Evolutionary conservation across 306 rosid genomes (phyloP).

Genomic region (Carpinus viminea): DNA sequence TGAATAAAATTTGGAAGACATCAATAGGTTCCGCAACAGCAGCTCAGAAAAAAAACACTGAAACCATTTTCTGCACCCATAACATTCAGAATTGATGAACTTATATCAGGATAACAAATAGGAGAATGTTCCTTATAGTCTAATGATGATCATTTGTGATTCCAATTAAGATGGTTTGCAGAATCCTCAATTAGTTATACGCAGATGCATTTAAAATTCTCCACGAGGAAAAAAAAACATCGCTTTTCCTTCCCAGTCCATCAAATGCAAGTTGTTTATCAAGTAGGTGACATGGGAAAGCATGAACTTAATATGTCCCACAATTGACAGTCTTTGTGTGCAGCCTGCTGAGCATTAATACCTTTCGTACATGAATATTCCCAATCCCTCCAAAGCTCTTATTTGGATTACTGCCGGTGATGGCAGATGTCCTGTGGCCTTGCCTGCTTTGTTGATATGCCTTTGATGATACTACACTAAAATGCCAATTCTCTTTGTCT

Average conservation of each 20-base stretch:
- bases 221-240: neutral
- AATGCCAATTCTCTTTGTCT: neutral
- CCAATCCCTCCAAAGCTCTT: neutral
- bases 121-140: neutral
- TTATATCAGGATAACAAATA: neutral
- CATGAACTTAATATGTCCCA: neutral
- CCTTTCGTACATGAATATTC: neutral
- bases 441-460: constrained; percentile 1
- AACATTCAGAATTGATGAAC: no score
- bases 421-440: neutral
- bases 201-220: neutral
- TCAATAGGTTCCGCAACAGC: no score
- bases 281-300: neutral
- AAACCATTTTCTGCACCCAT: no score
- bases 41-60: no score
- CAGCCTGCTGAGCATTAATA: neutral
- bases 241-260: neutral
- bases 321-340: neutral
- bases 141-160: neutral
- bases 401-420: neutral
- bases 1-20: no score
- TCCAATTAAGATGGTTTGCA: neutral
- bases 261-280: neutral
- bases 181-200: neutral
- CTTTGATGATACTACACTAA: neutral